Percentiles rank a stretch among this genome's conserved stretches.
Evolutionary conservation across 306 rosid genomes (phyloP).

Genomic region (Astragalus membranaceus): DNA sequence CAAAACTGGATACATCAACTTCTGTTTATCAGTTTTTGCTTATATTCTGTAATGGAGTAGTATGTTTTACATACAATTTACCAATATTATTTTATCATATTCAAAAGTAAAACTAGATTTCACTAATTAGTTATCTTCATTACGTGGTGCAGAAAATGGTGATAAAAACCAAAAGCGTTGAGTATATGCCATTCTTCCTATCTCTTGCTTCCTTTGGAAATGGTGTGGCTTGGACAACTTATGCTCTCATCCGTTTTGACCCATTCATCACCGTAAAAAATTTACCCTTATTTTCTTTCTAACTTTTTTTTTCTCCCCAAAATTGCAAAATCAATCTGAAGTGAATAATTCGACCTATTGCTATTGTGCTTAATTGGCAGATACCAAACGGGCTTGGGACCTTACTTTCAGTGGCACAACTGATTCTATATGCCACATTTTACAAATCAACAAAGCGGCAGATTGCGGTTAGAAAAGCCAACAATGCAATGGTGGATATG

Average conservation of each 20-base stretch:
- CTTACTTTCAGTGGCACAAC: conserved; percentile 45
- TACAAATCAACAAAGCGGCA: conserved; percentile 62
- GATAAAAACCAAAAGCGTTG: conserved; percentile 75
- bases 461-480: conserved; percentile 48
- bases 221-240: conserved; percentile 73
- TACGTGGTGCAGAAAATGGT: conserved; percentile 61
- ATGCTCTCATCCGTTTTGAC: conserved; percentile 71
- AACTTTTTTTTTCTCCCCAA: background rate
- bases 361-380: conserved; percentile 28
- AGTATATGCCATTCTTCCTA: conserved; percentile 76
- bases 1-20: too few species aligned
- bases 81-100: too few species aligned
- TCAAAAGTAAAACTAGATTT: too few species aligned
- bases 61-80: too few species aligned
- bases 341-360: background rate
- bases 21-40: too few species aligned
- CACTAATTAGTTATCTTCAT: background rate
- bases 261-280: conserved; percentile 51
- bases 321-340: background rate
- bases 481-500: conserved; percentile 16
- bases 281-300: background rate
- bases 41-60: too few species aligned
- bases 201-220: conserved; percentile 67
- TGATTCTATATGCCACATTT: conserved; percentile 66
- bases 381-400: conserved; percentile 83